A percentile compares a stretch with the other conserved stretches of the same genome.
Conservation (phyloP, 345 rosid genomes). For the Eucalyptus viminalis region DNA sequence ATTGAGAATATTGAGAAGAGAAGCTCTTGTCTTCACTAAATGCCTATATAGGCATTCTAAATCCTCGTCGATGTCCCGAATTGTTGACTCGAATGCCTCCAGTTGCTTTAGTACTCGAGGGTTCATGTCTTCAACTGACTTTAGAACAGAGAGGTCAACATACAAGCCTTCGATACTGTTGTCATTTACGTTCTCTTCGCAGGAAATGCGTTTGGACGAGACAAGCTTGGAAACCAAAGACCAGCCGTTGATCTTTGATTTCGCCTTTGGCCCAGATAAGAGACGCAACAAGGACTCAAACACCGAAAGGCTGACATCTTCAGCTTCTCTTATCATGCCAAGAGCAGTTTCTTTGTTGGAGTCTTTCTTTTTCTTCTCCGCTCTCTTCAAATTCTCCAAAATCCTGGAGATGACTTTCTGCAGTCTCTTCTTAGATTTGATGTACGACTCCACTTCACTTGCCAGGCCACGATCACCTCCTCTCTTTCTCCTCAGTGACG, state of each 20-base stretch:
- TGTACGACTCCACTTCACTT: not conserved
- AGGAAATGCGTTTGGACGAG: not conserved
- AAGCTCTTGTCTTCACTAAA: conserved; percentile 1
- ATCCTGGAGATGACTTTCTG: not conserved
- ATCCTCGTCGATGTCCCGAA: not conserved
- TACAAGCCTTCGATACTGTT: not conserved
- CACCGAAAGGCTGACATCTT: not conserved
- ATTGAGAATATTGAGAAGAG: not conserved
- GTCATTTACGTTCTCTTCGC: not conserved
- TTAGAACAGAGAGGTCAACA: not conserved
- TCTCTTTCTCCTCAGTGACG: not conserved
- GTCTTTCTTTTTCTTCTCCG: not conserved
- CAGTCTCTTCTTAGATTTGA: not conserved
- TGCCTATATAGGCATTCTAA: not conserved
- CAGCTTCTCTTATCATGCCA: not conserved
- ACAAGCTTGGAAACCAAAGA: conserved; percentile 1
- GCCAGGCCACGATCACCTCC: not conserved
- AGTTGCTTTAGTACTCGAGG: not conserved
- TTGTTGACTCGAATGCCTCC: not conserved
- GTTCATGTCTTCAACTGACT: not conserved
- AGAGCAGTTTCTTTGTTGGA: not conserved
- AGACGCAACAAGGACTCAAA: not conserved
- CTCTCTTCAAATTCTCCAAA: not conserved
- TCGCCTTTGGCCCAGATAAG: not conserved
- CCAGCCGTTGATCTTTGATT: not conserved